Evolutionary conservation across 352 stramenopile species (phyloP).

Genomic region (Globisporangium nunn): DNA sequence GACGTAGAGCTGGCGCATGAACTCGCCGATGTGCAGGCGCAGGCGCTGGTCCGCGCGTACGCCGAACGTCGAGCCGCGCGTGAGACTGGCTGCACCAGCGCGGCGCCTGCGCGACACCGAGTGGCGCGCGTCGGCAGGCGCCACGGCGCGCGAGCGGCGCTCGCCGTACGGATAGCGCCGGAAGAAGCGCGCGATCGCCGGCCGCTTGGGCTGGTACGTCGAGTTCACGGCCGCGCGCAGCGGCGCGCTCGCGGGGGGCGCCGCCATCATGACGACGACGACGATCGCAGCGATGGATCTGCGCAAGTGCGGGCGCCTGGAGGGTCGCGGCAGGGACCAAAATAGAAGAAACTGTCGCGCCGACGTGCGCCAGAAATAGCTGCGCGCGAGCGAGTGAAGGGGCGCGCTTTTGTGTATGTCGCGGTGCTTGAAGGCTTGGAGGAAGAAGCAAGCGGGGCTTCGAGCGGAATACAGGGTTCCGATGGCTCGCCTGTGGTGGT

Average conservation of each 20-base stretch:
- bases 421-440: too few relatives aligned
- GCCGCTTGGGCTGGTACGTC: conserved; percentile 49
- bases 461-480: too few relatives aligned
- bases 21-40: conserved; percentile 56
- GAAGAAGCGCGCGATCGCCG: conserved; percentile 54
- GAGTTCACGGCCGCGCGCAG: conserved; percentile 17
- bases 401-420: too few relatives aligned
- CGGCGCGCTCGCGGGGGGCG: conserved; percentile 6
- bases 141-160: conserved; percentile 49
- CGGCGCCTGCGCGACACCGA: conserved; percentile 20
- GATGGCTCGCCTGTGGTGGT: too few relatives aligned
- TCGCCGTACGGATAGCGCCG: conserved; percentile 54
- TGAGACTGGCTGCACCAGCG: conserved; percentile 32
- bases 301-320: too few relatives aligned
- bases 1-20: conserved; percentile 79
- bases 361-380: too few relatives aligned
- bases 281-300: background rate
- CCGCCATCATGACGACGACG: background rate
- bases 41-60: conserved; percentile 34
- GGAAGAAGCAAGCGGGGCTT: too few relatives aligned
- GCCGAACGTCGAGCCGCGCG: conserved; percentile 18
- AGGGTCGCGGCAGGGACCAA: background rate
- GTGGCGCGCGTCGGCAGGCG: conserved; percentile 30
- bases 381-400: too few relatives aligned
- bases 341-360: background rate